These are phyloP conservation scores for Blastomyces parvus DNA, from an alignment of 2,329 filamentous ascomycete species.

Conservation along the genomic window DNA sequence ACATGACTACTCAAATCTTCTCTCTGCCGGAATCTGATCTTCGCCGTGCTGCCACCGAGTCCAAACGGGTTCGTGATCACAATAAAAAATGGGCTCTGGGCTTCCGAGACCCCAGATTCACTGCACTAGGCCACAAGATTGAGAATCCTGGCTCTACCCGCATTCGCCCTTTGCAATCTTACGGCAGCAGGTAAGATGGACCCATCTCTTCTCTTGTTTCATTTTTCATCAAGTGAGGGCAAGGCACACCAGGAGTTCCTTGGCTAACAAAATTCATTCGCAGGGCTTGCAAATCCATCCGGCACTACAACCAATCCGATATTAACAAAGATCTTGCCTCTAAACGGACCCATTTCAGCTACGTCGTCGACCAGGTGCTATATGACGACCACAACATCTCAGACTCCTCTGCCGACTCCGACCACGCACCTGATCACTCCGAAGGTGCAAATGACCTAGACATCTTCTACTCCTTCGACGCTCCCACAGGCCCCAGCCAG, in stretches of 20 bases:
- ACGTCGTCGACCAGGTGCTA: conserved; percentile 28
- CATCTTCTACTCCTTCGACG: conserved; percentile 47
- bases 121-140: background rate
- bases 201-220: background rate
- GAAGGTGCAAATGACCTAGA: conserved; percentile 41
- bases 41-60: conserved; percentile 45
- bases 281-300: conserved; percentile 7
- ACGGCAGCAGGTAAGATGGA: background rate
- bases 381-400: conserved; percentile 19
- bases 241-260: background rate
- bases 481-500: conserved; percentile 39
- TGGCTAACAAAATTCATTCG: conserved; percentile 10
- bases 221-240: background rate
- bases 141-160: background rate
- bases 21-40: conserved; percentile 43
- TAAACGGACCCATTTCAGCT: conserved; percentile 22
- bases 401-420: conserved; percentile 25
- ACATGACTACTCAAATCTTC: conserved; percentile 20
- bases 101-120: conserved; percentile 14
- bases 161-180: conserved; percentile 11
- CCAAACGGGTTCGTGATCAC: conserved; percentile 31
- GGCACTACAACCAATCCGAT: background rate
- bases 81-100: conserved; percentile 35
- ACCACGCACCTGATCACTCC: conserved; percentile 29
- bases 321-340: conserved; percentile 17